Percentiles rank a stretch among this genome's conserved stretches.
Conservation (phyloP, 257 asterid species). For the Prunella vulgaris region DNA sequence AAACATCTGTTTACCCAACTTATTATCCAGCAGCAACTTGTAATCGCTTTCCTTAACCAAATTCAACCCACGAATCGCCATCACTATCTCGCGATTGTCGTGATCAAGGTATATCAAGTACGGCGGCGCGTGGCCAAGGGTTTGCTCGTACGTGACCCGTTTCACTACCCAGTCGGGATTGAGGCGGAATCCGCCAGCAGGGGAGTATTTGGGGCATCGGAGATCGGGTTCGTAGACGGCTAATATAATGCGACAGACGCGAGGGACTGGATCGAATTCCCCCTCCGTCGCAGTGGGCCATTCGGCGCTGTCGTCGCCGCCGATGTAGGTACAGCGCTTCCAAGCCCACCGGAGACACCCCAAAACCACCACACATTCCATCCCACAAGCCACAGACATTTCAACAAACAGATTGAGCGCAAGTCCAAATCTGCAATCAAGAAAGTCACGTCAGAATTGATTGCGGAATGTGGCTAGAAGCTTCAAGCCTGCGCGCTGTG, state of each 20-base stretch:
- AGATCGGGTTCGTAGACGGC: slow-evolving; percentile 91
- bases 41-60: slow-evolving; percentile 77
- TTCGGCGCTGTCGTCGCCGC: slow-evolving; percentile 77
- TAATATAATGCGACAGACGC: slow-evolving; percentile 71
- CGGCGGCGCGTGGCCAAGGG: slow-evolving; percentile 88
- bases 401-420: slow-evolving; percentile 11
- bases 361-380: slow-evolving; percentile 59
- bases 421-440: background rate
- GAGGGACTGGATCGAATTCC: slow-evolving; percentile 80
- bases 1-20: slow-evolving; percentile 84
- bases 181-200: slow-evolving; percentile 63
- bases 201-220: slow-evolving; percentile 55
- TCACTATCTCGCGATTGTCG: slow-evolving; percentile 64
- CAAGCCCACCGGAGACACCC: slow-evolving; percentile 95
- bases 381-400: slow-evolving; percentile 78
- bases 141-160: slow-evolving; percentile 73
- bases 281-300: slow-evolving; percentile 75
- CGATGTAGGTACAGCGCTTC: slow-evolving; percentile 98
- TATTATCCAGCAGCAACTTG: slow-evolving; percentile 62
- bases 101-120: slow-evolving; percentile 86
- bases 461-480: background rate
- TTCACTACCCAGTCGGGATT: slow-evolving; percentile 71
- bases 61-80: slow-evolving; percentile 82
- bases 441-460: slow-evolving; percentile 1
- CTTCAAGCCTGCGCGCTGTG: slow-evolving; percentile 13